Evolutionary conservation across 2,329 filamentous ascomycete species (phyloP).

Genomic region (Xylaria sp.): DNA sequence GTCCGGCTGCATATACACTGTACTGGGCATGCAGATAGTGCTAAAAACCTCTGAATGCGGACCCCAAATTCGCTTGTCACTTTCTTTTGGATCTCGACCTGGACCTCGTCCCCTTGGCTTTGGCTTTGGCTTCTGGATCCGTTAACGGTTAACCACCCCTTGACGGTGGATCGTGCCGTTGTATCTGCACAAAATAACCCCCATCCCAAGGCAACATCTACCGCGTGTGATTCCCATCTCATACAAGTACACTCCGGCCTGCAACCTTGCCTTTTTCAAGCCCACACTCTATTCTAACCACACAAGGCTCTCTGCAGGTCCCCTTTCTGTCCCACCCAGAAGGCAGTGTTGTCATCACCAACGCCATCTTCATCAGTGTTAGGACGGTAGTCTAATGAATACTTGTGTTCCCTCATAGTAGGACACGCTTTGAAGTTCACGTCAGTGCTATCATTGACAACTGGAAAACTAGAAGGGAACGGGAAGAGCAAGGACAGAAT

Average conservation of each 20-base stretch:
- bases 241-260: constrained; percentile 51
- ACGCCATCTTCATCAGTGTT: constrained; percentile 35
- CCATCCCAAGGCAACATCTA: constrained; percentile 50
- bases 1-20: constrained; percentile 48
- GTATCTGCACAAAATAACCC: constrained; percentile 47
- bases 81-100: constrained; percentile 43
- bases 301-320: constrained; percentile 45
- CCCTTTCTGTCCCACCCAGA: constrained; percentile 39
- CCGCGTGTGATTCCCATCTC: constrained; percentile 47
- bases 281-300: constrained; percentile 46
- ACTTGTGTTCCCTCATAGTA: constrained; percentile 15
- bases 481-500: constrained; percentile 18
- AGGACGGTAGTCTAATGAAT: constrained; percentile 24
- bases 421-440: constrained; percentile 15
- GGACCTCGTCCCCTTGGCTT: constrained; percentile 46
- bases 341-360: constrained; percentile 35
- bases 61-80: constrained; percentile 45
- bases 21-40: constrained; percentile 44
- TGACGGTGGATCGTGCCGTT: constrained; percentile 47
- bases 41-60: constrained; percentile 49
- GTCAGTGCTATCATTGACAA: constrained; percentile 26
- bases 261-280: constrained; percentile 49
- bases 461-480: constrained; percentile 23
- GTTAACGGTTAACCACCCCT: constrained; percentile 46
- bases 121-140: constrained; percentile 36